phyloP scores from a whole-genome alignment of 208 protist genomes.

The Naegleria gruberi region DNA sequence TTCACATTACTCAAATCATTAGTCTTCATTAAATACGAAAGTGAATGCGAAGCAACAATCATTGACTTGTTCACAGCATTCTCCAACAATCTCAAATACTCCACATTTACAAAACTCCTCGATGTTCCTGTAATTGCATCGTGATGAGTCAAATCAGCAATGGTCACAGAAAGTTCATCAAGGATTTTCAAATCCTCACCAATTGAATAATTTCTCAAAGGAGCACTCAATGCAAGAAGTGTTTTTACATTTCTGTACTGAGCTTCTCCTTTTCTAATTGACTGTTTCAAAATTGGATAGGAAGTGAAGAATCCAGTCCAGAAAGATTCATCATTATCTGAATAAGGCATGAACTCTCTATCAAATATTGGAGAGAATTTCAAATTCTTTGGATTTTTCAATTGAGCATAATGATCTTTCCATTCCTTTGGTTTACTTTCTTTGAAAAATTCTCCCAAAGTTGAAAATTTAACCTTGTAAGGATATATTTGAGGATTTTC shows the following conservation, averaged over 20 bases:
- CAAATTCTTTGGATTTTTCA: neutral
- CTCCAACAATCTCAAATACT: neutral
- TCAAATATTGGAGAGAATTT: neutral
- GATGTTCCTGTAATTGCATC: conserved; percentile 48
- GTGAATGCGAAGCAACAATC: neutral
- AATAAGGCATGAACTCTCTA: neutral
- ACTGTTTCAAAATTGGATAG: neutral
- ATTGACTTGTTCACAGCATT: neutral
- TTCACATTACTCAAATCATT: neutral
- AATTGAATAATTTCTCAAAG: neutral
- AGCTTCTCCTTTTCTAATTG: neutral
- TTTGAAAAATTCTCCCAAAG: neutral
- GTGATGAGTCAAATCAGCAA: conserved; percentile 32
- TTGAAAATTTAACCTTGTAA: neutral
- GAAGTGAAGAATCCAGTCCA: neutral
- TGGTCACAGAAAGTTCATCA: neutral
- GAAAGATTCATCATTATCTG: neutral
- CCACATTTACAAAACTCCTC: conserved; percentile 34
- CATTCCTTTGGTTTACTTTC: neutral
- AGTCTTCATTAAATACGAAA: neutral
- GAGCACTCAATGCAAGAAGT: neutral
- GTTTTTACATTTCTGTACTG: neutral
- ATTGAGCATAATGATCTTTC: no score
- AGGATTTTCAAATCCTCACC: neutral
- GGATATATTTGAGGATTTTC: neutral